Percentiles rank a stretch among this genome's conserved stretches.
Evolutionary conservation across 352 stramenopile genomes (phyloP).

Genomic region (Phytopythium sindhum): DNA sequence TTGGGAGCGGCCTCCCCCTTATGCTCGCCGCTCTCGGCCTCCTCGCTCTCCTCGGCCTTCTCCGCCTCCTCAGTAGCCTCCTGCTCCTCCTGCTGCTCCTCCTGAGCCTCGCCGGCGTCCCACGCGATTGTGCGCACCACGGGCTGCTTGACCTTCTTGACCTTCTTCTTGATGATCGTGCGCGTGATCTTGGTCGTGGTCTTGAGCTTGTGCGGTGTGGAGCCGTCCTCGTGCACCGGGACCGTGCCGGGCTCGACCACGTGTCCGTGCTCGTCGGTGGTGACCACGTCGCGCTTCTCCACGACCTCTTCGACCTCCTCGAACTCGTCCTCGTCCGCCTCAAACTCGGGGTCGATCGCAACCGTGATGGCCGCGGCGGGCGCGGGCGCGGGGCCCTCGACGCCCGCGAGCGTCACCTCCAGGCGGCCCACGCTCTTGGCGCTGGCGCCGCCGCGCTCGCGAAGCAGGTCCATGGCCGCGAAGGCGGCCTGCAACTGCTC

Average conservation of each 20-base stretch:
- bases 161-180: conserved; percentile 49
- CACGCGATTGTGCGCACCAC: conserved; percentile 37
- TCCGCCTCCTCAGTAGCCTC: conserved; percentile 5
- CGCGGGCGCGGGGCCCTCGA: conserved; percentile 57
- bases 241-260: conserved; percentile 40
- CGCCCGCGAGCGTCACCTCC: conserved; percentile 48
- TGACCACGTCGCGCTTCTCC: conserved; percentile 53
- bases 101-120: conserved; percentile 13
- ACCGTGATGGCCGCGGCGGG: conserved; percentile 60
- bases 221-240: conserved; percentile 22
- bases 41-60: conserved; percentile 7
- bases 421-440: conserved; percentile 75
- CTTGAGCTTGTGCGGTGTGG: conserved; percentile 41
- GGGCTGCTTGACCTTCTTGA: conserved; percentile 51
- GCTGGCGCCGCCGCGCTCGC: conserved; percentile 26
- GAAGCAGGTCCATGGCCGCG: conserved; percentile 56
- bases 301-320: conserved; percentile 51
- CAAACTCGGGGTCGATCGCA: conserved; percentile 74
- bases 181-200: conserved; percentile 59
- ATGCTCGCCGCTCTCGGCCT: conserved; percentile 8
- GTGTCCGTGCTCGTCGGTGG: conserved; percentile 41
- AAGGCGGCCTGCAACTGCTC: conserved; percentile 72
- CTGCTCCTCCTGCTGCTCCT: conserved; percentile 1
- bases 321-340: conserved; percentile 43
- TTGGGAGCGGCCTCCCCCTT: conserved; percentile 6